Percentiles rank a stretch among this genome's conserved stretches.
Evolutionary conservation across 2,329 filamentous ascomycete genomes (phyloP).

Genomic region (Xylariaceae sp.): DNA sequence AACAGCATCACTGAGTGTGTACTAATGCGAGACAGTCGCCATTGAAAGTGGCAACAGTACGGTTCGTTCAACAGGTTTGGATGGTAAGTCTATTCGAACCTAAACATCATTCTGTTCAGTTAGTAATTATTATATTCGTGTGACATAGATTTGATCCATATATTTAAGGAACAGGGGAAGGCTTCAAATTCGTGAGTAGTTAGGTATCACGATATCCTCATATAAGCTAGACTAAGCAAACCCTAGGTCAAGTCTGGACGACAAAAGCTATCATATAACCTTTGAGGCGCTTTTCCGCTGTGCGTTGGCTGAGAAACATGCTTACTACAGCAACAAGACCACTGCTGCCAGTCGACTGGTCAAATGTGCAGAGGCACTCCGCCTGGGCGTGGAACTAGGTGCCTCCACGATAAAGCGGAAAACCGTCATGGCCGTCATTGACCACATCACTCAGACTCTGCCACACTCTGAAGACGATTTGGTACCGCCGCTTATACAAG

Average conservation of each 20-base stretch:
- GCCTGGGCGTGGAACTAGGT: conserved; percentile 71
- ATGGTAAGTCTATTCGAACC: conserved; percentile 24
- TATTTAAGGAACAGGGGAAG: conserved; percentile 35
- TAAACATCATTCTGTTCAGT: not conserved
- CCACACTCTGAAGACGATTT: conserved; percentile 63
- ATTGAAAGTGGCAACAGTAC: conserved; percentile 32
- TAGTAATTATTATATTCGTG: conserved; percentile 2
- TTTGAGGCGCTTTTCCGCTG: conserved; percentile 79
- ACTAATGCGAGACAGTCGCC: conserved; percentile 29
- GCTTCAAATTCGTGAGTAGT: conserved; percentile 31
- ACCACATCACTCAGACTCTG: conserved; percentile 79
- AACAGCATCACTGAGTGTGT: not conserved
- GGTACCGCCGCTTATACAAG: conserved; percentile 69
- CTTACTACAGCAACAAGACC: conserved; percentile 58
- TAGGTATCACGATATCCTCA: not conserved
- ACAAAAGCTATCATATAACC: conserved; percentile 79
- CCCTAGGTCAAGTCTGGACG: conserved; percentile 53
- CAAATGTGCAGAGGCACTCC: conserved; percentile 71
- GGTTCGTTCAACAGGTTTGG: conserved; percentile 31
- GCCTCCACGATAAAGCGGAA: conserved; percentile 70
- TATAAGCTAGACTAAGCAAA: conserved; percentile 4
- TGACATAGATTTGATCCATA: conserved; percentile 32
- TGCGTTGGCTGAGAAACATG: conserved; percentile 67
- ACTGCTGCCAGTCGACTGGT: conserved; percentile 58
- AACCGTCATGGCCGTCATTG: conserved; percentile 76